These are phyloP conservation scores for Pseudozyma tsukubaensis DNA, from an alignment of 1,284 basidiomycete species.

Conservation along the genomic window DNA sequence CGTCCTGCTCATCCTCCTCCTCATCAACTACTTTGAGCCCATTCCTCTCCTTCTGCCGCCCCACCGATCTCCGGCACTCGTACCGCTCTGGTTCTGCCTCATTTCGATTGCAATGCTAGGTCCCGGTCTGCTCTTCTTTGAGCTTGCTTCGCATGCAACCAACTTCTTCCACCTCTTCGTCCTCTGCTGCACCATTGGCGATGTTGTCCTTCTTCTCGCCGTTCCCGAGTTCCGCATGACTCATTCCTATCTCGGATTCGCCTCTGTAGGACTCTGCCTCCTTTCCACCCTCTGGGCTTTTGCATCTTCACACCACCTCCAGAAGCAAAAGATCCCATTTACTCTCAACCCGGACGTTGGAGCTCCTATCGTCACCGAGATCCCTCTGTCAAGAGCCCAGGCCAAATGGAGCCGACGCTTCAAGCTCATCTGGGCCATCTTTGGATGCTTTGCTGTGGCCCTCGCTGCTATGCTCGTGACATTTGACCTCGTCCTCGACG, in stretches of 20 bases:
- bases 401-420: constrained; percentile 42
- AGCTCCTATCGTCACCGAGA: constrained; percentile 42
- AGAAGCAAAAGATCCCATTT: constrained; percentile 35
- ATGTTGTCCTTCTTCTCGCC: constrained; percentile 35
- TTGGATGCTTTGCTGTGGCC: constrained; percentile 37
- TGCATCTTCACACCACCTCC: constrained; percentile 33
- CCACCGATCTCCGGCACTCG: constrained; percentile 41
- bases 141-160: constrained; percentile 51
- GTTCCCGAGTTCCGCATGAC: constrained; percentile 41
- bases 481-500: constrained; percentile 52
- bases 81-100: constrained; percentile 53
- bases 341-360: constrained; percentile 39
- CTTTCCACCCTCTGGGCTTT: constrained; percentile 45
- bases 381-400: constrained; percentile 42
- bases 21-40: constrained; percentile 47
- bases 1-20: constrained; percentile 39
- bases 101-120: constrained; percentile 46
- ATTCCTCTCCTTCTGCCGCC: constrained; percentile 49
- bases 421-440: constrained; percentile 45
- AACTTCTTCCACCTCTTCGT: constrained; percentile 47
- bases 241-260: constrained; percentile 45
- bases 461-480: constrained; percentile 38
- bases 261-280: constrained; percentile 30
- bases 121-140: constrained; percentile 53
- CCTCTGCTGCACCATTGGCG: constrained; percentile 29